A percentile compares a stretch with the other conserved stretches of the same genome.
Conservation (phyloP, 176 grass and related monocot genomes). For the Elaeis guineensis region DNA sequence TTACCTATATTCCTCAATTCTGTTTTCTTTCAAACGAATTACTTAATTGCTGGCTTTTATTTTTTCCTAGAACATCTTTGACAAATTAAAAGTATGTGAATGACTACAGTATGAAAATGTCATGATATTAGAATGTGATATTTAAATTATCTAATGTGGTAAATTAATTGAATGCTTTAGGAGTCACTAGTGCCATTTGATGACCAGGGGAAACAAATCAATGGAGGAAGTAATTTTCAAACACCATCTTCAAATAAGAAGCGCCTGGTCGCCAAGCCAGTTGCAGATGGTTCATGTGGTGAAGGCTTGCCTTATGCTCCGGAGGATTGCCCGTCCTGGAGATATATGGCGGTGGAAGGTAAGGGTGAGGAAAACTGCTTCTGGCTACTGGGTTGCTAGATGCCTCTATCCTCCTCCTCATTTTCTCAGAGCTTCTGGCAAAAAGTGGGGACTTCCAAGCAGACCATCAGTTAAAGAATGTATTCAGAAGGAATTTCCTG, state of each 20-base stretch:
- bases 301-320: slow-evolving; percentile 62
- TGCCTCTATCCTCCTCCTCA: slow-evolving; percentile 52
- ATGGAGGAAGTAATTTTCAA: slow-evolving; percentile 15
- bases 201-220: no score
- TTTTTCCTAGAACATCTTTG: no score
- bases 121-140: no score
- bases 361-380: slow-evolving; percentile 21
- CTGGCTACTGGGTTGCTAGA: slow-evolving; percentile 49
- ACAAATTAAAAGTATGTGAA: no score
- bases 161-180: no score
- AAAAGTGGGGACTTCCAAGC: slow-evolving; percentile 45
- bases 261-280: slow-evolving; percentile 42
- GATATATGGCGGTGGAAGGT: slow-evolving; percentile 74
- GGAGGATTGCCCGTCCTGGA: slow-evolving; percentile 53
- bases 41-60: no score
- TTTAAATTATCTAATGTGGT: no score
- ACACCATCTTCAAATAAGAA: slow-evolving; percentile 3
- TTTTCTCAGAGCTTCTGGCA: slow-evolving; percentile 41
- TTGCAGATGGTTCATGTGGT: slow-evolving; percentile 39
- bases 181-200: no score
- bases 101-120: no score
- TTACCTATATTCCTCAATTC: no score
- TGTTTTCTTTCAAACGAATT: no score
- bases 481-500: slow-evolving; percentile 62
- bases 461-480: slow-evolving; percentile 60